phyloP scores from a whole-genome alignment of 164 flowering plant genomes.

The Akebia trifoliata region DNA sequence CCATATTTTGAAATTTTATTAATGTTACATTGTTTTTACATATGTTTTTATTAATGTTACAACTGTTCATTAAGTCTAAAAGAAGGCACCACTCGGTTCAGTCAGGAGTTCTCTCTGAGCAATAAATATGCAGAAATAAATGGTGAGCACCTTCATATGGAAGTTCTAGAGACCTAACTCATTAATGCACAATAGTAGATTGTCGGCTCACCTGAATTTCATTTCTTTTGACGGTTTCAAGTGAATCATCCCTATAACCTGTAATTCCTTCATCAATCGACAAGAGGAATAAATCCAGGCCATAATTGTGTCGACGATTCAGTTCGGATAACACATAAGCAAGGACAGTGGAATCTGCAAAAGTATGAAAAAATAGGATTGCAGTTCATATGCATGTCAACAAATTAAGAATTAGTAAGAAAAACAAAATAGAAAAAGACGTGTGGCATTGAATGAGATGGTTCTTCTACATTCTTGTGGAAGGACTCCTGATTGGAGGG shows the following conservation, averaged over 20 bases:
- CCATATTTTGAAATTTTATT: too few species aligned
- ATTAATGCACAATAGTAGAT: background rate
- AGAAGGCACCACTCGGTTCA: too few species aligned
- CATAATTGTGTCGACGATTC: conserved; percentile 79
- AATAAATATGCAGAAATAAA: background rate
- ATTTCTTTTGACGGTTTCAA: conserved; percentile 96
- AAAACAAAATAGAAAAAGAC: background rate
- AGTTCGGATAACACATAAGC: conserved; percentile 87
- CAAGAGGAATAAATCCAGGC: conserved; percentile 82
- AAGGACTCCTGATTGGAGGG: too few species aligned
- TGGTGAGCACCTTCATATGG: background rate
- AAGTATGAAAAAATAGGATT: background rate
- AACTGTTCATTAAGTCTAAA: too few species aligned
- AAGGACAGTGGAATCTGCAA: conserved; percentile 93
- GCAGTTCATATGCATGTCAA: background rate
- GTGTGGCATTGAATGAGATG: too few species aligned
- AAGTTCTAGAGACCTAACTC: background rate
- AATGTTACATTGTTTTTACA: too few species aligned
- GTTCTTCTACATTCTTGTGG: too few species aligned
- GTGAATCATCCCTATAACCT: conserved; percentile 97
- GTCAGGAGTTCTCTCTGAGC: too few species aligned
- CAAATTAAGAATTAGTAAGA: background rate
- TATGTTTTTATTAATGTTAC: too few species aligned
- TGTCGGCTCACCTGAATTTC: conserved; percentile 77
- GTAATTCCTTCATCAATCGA: conserved; percentile 98